phyloP scores from a whole-genome alignment of 2,329 filamentous ascomycete genomes.

The Cladosporium cucumerinum region DNA sequence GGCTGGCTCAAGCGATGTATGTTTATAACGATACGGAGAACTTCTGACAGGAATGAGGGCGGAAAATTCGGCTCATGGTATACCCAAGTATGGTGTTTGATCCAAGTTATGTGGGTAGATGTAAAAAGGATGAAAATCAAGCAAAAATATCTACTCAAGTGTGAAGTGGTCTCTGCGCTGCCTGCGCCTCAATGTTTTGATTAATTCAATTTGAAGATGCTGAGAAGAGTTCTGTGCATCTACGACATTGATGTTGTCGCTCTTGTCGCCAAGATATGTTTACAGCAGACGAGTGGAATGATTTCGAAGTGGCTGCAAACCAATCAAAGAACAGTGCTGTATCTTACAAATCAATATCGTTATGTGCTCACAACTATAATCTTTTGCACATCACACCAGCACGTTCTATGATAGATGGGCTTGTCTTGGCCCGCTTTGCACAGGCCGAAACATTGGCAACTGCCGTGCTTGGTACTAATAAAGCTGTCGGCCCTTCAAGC shows the following conservation, averaged over 20 bases:
- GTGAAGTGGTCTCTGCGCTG: not conserved
- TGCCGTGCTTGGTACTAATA: not conserved
- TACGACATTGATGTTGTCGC: not conserved
- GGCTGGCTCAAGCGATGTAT: constrained; percentile 9
- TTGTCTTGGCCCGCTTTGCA: not conserved
- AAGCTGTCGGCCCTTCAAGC: not conserved
- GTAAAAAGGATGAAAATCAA: not conserved
- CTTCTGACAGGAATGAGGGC: not conserved
- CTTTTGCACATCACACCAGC: not conserved
- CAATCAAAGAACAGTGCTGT: not conserved
- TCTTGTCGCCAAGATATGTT: not conserved
- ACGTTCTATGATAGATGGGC: not conserved
- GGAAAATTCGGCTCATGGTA: constrained; percentile 12
- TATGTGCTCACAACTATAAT: not conserved
- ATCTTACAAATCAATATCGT: not conserved
- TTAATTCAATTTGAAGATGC: not conserved
- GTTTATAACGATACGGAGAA: constrained; percentile 13
- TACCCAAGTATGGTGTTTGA: constrained; percentile 16
- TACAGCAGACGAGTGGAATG: too few species aligned
- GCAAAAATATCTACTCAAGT: not conserved
- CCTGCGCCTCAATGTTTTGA: not conserved
- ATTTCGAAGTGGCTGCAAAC: not conserved
- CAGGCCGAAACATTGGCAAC: not conserved
- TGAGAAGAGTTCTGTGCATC: not conserved
- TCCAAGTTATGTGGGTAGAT: constrained; percentile 9